A percentile compares a stretch with the other conserved stretches of the same genome.
These are phyloP conservation scores for Dactylonectria estremocensis DNA, from an alignment of 2,329 filamentous ascomycete genomes.

Conservation along the genomic window DNA sequence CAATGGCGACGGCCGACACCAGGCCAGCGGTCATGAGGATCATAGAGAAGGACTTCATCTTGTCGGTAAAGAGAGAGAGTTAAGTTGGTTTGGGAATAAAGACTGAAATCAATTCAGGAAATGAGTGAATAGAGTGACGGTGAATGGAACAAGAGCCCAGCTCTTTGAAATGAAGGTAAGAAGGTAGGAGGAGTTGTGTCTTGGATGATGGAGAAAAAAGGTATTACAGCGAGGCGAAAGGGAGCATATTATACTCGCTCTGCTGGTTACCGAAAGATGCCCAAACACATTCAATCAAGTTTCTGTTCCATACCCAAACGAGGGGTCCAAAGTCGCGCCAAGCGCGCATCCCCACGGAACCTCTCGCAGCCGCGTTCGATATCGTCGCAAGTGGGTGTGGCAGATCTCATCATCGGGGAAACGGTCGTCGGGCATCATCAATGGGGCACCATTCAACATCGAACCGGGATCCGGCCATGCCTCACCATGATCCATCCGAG, in stretches of 20 bases:
- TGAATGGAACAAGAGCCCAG: background rate
- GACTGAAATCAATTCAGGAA: background rate
- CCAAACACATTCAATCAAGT: background rate
- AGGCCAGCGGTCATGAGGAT: background rate
- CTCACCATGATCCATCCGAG: background rate
- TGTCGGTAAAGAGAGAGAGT: background rate
- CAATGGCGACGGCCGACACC: background rate
- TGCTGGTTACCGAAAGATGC: background rate
- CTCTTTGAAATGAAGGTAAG: background rate
- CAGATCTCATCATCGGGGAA: background rate
- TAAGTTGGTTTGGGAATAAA: background rate
- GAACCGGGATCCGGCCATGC: background rate
- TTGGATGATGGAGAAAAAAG: background rate
- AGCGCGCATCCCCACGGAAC: background rate
- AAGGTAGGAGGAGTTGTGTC: background rate
- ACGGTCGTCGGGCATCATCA: background rate
- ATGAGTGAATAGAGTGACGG: background rate
- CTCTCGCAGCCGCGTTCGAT: background rate
- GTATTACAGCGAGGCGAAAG: background rate
- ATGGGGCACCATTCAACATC: background rate
- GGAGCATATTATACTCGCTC: background rate
- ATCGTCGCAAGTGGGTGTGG: background rate
- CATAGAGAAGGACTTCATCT: slow-evolving; percentile 6
- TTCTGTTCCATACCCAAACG: background rate
- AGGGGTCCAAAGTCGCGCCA: background rate